Percentiles rank a stretch among this genome's conserved stretches.
These are phyloP conservation scores for Cytospora schulzeri DNA, from an alignment of 2,329 filamentous ascomycete genomes.

Conservation along the genomic window DNA sequence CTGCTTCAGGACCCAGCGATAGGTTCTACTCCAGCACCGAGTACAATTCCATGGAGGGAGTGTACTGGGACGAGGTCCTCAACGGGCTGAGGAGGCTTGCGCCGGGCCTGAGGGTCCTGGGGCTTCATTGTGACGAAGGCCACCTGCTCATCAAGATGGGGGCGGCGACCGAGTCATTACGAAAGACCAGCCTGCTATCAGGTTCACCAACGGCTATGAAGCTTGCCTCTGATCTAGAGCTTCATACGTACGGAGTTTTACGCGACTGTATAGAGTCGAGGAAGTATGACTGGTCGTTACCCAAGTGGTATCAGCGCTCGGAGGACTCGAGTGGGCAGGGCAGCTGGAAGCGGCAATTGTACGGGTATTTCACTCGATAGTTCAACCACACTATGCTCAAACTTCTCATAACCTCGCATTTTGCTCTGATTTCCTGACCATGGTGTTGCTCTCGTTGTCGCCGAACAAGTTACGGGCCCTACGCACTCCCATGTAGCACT, in stretches of 20 bases:
- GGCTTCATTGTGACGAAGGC: not conserved
- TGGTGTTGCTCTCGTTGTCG: not conserved
- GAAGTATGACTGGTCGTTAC: no score
- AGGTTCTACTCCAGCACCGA: not conserved
- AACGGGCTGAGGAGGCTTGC: not conserved
- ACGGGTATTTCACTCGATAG: no score
- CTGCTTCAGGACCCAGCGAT: not conserved
- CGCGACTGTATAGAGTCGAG: no score
- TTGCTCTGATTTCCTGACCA: not conserved
- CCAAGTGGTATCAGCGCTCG: no score
- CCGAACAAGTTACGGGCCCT: not conserved
- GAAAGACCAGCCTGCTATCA: no score
- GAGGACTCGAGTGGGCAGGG: no score
- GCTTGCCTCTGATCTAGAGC: not conserved
- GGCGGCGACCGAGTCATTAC: no score
- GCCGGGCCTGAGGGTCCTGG: not conserved
- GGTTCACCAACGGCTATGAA: not conserved
- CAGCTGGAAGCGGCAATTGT: no score
- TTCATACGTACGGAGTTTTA: no score
- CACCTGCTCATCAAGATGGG: no score
- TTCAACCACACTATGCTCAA: not conserved
- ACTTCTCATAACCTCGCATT: not conserved
- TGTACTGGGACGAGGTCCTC: conserved; percentile 5
- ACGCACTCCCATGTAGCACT: not conserved
- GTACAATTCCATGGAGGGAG: not conserved